Conservation (phyloP, 768 basidiomycete species). For the Leccinum fibrillosum region DNA sequence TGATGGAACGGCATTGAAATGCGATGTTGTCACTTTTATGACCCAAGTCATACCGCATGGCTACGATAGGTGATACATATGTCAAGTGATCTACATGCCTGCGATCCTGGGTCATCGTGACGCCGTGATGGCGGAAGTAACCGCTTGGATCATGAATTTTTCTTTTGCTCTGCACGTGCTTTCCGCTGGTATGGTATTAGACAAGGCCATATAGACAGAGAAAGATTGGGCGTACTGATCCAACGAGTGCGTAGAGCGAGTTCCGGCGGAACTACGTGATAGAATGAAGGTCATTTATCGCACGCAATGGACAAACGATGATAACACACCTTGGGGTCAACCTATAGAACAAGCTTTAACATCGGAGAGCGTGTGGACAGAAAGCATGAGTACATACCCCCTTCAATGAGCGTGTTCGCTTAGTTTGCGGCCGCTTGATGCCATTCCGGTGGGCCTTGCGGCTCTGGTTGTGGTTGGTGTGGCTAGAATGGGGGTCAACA, state of each 20-base stretch:
- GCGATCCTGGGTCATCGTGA: conserved; percentile 2
- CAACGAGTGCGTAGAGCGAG: conserved; percentile 64
- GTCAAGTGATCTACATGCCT: conserved; percentile 9
- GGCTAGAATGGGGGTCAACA: conserved; percentile 41
- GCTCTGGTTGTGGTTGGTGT: conserved; percentile 95
- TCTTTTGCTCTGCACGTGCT: conserved; percentile 62
- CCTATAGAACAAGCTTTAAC: conserved; percentile 38
- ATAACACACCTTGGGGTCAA: conserved; percentile 70
- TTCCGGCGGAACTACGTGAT: conserved; percentile 77
- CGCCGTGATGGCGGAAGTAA: not conserved
- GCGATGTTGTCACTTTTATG: conserved; percentile 8
- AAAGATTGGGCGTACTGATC: conserved; percentile 55
- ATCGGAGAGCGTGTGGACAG: not conserved
- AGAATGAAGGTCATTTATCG: conserved; percentile 1
- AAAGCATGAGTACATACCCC: conserved; percentile 64
- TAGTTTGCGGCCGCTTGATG: conserved; percentile 78
- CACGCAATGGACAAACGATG: not conserved
- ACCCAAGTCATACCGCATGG: conserved; percentile 17
- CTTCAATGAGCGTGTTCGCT: conserved; percentile 76
- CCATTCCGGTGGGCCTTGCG: conserved; percentile 98
- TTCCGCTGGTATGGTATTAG: conserved; percentile 45
- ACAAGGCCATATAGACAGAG: not conserved
- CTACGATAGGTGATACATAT: conserved; percentile 23
- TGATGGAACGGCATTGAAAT: conserved; percentile 3
- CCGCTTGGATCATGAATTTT: conserved; percentile 34